Evolutionary conservation across 352 stramenopile species (phyloP).

Genomic region (Saprolegnia parasitica): DNA sequence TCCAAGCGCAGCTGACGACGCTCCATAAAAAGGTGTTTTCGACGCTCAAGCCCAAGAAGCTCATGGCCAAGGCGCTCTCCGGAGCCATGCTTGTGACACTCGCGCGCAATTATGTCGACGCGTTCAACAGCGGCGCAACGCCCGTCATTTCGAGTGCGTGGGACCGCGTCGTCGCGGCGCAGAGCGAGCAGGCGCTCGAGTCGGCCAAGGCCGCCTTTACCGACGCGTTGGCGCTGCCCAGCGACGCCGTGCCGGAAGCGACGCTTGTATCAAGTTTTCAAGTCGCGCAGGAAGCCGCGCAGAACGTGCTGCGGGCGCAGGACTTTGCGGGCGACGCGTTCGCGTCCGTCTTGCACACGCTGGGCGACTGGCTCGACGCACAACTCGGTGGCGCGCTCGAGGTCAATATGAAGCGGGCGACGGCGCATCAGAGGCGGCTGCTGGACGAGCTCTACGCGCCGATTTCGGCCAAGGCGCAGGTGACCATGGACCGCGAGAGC

Average conservation of each 20-base stretch:
- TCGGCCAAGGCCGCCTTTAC: constrained; percentile 48
- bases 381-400: constrained; percentile 62
- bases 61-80: constrained; percentile 57
- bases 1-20: constrained; percentile 53
- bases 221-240: constrained; percentile 32
- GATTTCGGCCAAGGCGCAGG: constrained; percentile 1
- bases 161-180: constrained; percentile 79
- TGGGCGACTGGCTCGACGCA: constrained; percentile 49
- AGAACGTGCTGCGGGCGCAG: constrained; percentile 39
- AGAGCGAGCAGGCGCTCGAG: constrained; percentile 54
- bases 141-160: constrained; percentile 86
- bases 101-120: constrained; percentile 54
- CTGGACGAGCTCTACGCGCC: constrained; percentile 41
- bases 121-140: constrained; percentile 61
- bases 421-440: constrained; percentile 41
- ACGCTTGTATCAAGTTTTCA: constrained; percentile 39
- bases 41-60: constrained; percentile 53
- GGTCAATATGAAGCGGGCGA: constrained; percentile 66
- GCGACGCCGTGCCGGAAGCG: constrained; percentile 40
- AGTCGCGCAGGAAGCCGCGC: constrained; percentile 32
- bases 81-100: constrained; percentile 66
- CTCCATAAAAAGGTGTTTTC: constrained; percentile 55
- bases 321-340: constrained; percentile 40
- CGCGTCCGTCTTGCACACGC: constrained; percentile 40
- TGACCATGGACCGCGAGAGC: neutral